phyloP scores from a whole-genome alignment of 208 protist species.

The Crithidia expoeki region DNA sequence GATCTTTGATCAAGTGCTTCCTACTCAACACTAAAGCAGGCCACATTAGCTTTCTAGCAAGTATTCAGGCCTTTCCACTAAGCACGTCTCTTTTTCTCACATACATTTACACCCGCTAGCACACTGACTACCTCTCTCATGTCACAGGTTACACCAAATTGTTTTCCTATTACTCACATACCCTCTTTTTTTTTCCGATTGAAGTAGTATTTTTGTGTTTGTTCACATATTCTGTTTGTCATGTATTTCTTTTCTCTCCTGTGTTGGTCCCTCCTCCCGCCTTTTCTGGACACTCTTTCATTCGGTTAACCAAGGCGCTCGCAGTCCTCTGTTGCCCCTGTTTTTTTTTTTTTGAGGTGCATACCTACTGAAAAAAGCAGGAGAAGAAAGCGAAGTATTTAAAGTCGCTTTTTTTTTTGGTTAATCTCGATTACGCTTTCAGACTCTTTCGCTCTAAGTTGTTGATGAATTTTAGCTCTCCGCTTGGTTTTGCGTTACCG shows the following conservation, averaged over 20 bases:
- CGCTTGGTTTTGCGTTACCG: too few relatives aligned
- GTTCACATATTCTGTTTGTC: background rate
- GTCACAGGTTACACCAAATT: background rate
- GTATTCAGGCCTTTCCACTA: too few relatives aligned
- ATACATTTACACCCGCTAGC: background rate
- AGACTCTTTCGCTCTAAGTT: too few relatives aligned
- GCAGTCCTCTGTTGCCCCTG: background rate
- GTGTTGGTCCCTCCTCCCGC: too few relatives aligned
- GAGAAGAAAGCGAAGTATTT: too few relatives aligned
- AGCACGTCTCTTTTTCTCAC: background rate
- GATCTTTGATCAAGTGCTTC: slow-evolving; percentile 2
- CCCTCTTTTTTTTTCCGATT: slow-evolving; percentile 11
- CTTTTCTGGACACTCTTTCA: background rate
- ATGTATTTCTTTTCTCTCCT: slow-evolving; percentile 9
- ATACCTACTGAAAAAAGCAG: background rate
- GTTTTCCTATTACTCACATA: background rate
- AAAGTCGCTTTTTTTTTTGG: too few relatives aligned
- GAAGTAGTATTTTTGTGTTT: slow-evolving; percentile 12
- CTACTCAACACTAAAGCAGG: too few relatives aligned
- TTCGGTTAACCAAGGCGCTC: too few relatives aligned
- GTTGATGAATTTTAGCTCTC: too few relatives aligned
- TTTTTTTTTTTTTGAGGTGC: slow-evolving; percentile 22
- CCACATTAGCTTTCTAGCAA: too few relatives aligned
- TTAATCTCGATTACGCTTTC: too few relatives aligned
- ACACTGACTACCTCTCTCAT: background rate